A percentile compares a stretch with the other conserved stretches of the same genome.
These are phyloP conservation scores for Nemania bipapillata DNA, from an alignment of 2,329 filamentous ascomycete genomes.

Conservation along the genomic window DNA sequence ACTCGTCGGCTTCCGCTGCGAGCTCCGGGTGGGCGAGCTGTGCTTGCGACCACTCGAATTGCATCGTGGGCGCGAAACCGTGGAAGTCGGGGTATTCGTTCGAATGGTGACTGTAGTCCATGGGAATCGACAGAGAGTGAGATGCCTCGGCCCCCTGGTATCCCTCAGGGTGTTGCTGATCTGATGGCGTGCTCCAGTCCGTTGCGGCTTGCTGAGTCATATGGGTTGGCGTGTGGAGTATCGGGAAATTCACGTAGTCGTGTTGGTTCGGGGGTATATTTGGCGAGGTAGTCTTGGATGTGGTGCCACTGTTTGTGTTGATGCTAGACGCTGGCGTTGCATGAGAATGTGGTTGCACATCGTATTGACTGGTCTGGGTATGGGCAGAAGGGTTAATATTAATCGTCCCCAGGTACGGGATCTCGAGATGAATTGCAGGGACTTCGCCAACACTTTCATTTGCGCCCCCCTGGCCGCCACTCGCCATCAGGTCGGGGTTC, in stretches of 20 bases:
- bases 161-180: conserved; percentile 19
- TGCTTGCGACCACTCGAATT: conserved; percentile 43
- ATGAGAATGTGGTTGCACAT: conserved; percentile 32
- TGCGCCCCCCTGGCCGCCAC: conserved; percentile 24
- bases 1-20: conserved; percentile 53
- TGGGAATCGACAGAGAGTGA: conserved; percentile 27
- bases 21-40: conserved; percentile 46
- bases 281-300: not conserved
- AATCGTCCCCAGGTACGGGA: conserved; percentile 61
- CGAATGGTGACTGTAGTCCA: conserved; percentile 32
- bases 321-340: conserved; percentile 14
- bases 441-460: conserved; percentile 29
- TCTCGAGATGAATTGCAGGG: conserved; percentile 54
- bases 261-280: not conserved
- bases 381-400: conserved; percentile 54
- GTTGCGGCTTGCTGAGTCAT: conserved; percentile 10
- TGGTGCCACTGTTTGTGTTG: not conserved
- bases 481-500: conserved; percentile 35
- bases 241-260: conserved; percentile 12
- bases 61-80: conserved; percentile 36
- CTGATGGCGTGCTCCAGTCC: conserved; percentile 20
- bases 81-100: conserved; percentile 21
- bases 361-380: conserved; percentile 10
- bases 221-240: not conserved
- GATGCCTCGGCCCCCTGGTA: conserved; percentile 25